phyloP scores from a whole-genome alignment of 257 asterid genomes.

The Jacaranda copaia region DNA sequence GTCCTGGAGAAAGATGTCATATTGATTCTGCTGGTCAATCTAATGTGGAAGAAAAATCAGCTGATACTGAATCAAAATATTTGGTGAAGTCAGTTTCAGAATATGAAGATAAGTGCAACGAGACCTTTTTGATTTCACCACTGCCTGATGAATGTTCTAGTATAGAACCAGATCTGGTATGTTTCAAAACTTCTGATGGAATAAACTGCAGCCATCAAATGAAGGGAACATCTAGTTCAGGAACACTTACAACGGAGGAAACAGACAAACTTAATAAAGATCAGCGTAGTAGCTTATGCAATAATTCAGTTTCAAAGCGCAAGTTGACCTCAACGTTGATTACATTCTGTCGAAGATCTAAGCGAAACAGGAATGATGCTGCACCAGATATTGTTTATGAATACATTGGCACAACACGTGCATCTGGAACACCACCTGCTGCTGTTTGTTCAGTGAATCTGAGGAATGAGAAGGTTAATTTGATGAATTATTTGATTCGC shows the following conservation, averaged over 20 bases:
- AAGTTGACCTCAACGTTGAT: constrained; percentile 47
- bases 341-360: constrained; percentile 65
- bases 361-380: constrained; percentile 46
- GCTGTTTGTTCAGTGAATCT: constrained; percentile 42
- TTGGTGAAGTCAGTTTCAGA: constrained; percentile 31
- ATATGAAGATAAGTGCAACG: constrained; percentile 41
- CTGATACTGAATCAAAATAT: constrained; percentile 25
- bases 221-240: constrained; percentile 19
- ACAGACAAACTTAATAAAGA: constrained; percentile 36
- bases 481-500: constrained; percentile 13
- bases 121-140: constrained; percentile 22
- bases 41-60: constrained; percentile 32
- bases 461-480: constrained; percentile 38
- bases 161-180: constrained; percentile 28
- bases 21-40: constrained; percentile 37
- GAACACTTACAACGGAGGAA: constrained; percentile 37
- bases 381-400: constrained; percentile 37
- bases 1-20: constrained; percentile 31
- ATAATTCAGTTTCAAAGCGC: constrained; percentile 37
- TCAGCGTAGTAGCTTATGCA: constrained; percentile 25
- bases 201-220: constrained; percentile 18
- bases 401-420: constrained; percentile 28
- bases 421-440: constrained; percentile 39
- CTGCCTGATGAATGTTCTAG: constrained; percentile 36
- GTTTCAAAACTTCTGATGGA: constrained; percentile 31